Conservation (phyloP, 2,329 filamentous ascomycete species). For the Aspergillus tamarii region DNA sequence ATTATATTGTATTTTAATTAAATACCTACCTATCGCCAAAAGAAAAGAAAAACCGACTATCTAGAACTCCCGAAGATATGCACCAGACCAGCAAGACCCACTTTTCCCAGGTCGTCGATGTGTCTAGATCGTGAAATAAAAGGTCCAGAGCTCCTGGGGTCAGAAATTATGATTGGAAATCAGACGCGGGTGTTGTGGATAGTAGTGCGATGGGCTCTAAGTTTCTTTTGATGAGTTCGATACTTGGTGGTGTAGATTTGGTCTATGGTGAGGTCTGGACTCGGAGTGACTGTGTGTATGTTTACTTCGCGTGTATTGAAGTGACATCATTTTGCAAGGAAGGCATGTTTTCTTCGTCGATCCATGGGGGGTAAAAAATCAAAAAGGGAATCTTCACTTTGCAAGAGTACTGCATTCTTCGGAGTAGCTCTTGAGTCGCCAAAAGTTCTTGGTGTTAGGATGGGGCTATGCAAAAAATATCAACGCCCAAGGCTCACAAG, state of each 20-base stretch:
- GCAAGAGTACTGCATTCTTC: too few relatives aligned
- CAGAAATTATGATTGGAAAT: neutral
- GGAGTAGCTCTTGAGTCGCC: too few relatives aligned
- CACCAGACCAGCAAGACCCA: neutral
- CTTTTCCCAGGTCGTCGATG: neutral
- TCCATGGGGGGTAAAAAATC: too few relatives aligned
- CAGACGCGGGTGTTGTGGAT: neutral
- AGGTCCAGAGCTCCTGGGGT: neutral
- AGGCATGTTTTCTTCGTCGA: too few relatives aligned
- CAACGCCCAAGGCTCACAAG: neutral
- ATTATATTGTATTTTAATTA: too few relatives aligned
- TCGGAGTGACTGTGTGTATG: too few relatives aligned
- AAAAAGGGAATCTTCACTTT: too few relatives aligned
- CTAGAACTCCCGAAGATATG: neutral
- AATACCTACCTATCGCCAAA: neutral
- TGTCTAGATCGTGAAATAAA: neutral
- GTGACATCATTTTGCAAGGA: too few relatives aligned
- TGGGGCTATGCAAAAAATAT: neutral
- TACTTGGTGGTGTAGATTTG: too few relatives aligned
- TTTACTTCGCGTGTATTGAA: too few relatives aligned
- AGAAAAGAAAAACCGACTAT: neutral
- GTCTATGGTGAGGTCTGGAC: too few relatives aligned
- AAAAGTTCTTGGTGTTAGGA: too few relatives aligned
- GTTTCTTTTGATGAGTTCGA: neutral
- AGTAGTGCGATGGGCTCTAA: neutral